Evolutionary conservation across 2,329 filamentous ascomycete genomes (phyloP).

Genomic region (Thielaviopsis punctulata): DNA sequence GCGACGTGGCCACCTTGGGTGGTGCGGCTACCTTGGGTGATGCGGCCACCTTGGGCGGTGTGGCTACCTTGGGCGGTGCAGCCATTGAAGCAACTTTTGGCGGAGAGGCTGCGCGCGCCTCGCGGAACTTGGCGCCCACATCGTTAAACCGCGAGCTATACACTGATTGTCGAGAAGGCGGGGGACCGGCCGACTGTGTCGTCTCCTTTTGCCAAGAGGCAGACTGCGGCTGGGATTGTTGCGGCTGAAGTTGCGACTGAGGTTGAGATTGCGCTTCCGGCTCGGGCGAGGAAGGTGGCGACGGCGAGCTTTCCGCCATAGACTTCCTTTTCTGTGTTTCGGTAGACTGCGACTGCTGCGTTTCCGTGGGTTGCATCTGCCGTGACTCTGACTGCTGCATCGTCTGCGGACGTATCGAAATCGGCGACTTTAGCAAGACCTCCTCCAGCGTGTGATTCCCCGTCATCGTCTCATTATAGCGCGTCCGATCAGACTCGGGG

Average conservation of each 20-base stretch:
- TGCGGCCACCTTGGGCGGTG: too few relatives aligned
- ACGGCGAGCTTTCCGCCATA: too few relatives aligned
- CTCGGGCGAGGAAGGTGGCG: neutral
- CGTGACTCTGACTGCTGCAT: neutral
- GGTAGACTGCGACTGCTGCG: too few relatives aligned
- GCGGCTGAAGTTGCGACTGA: neutral
- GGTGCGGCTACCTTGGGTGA: too few relatives aligned
- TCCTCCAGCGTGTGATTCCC: neutral
- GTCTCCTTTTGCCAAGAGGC: neutral
- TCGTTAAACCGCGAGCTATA: conserved; percentile 9
- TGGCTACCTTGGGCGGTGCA: too few relatives aligned
- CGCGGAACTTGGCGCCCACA: conserved; percentile 6
- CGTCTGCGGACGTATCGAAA: neutral
- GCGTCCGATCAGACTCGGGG: conserved; percentile 4
- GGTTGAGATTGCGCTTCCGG: neutral
- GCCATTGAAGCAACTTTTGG: too few relatives aligned
- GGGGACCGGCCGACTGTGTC: neutral
- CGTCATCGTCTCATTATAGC: conserved; percentile 6
- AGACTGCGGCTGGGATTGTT: neutral
- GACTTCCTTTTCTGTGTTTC: too few relatives aligned
- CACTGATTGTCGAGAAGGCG: conserved; percentile 1
- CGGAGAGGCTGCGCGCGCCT: conserved; percentile 2
- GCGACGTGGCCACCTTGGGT: too few relatives aligned
- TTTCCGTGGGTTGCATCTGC: too few relatives aligned
- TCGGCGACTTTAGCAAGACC: neutral